Evolutionary conservation across 2,329 filamentous ascomycete genomes (phyloP).

Genomic region (Fusarium sterilihyphosum): DNA sequence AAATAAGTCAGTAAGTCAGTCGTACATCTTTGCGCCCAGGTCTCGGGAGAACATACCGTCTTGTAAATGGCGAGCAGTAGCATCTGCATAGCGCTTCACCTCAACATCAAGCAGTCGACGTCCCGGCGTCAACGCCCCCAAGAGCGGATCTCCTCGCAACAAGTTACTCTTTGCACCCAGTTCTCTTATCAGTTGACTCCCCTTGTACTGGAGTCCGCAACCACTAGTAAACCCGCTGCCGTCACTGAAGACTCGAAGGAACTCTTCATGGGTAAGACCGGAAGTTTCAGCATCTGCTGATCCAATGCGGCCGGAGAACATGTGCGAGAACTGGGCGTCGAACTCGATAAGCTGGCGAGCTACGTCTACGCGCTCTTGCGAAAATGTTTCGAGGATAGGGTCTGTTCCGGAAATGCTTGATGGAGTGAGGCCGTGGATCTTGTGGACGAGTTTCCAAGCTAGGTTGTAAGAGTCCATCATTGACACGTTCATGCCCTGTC

Average conservation of each 20-base stretch:
- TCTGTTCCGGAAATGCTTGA: neutral
- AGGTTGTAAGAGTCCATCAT: conserved; percentile 25
- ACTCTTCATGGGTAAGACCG: conserved; percentile 6
- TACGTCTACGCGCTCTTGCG: neutral
- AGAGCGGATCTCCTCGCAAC: neutral
- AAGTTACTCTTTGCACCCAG: neutral
- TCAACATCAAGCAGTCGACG: conserved; percentile 6
- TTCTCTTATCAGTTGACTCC: neutral
- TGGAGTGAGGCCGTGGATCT: neutral
- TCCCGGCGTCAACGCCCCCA: neutral
- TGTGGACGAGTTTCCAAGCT: conserved; percentile 14
- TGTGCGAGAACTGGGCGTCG: conserved; percentile 10
- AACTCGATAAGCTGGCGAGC: conserved; percentile 17
- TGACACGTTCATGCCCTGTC: conserved; percentile 17
- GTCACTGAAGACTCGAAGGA: conserved; percentile 10
- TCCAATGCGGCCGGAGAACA: conserved; percentile 18
- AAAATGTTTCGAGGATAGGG: neutral
- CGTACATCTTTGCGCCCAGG: accelerated
- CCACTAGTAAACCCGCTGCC: conserved; percentile 12
- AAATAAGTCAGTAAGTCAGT: neutral
- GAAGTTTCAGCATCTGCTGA: neutral
- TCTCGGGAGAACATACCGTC: neutral
- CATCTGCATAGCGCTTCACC: conserved; percentile 13
- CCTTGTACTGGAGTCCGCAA: conserved; percentile 12
- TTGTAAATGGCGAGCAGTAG: neutral